Base-by-base conservation (phyloP, 495 filamentous ascomycete genomes). In the Parachaetomium inaequale region DNA sequence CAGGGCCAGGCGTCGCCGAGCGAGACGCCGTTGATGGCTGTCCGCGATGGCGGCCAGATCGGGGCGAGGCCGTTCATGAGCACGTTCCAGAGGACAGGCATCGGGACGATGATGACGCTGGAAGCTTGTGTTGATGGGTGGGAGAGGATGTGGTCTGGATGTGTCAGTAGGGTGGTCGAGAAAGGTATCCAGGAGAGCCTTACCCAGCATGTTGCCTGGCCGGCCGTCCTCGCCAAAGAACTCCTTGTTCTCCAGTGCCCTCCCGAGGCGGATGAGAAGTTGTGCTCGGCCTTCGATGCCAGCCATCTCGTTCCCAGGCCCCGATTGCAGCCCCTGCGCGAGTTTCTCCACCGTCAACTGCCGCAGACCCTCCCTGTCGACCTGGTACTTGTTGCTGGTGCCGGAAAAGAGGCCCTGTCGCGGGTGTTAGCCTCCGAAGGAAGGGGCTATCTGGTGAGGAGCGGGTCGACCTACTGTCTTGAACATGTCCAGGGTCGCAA, bases 401-500 rank as follows among this genome's bases (percentile, higher is more conserved):
- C 92, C 90, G 64, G 91, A 95, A 77, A 98, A 98, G 47, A 91
- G 68, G n/a, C 94, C 94, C 56, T 85, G 65, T 28, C n/a, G 4
- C 7, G 10, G 2, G 8, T 43, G 59, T 64, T 32, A 65, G 52
- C 28, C 49, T 26, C 1, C 11, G n/a, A 26, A 34, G 7, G 46
- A 34, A 3, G 14, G 4, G 25, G 2, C 5, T 4, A n/a, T n/a
- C n/a, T 21, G 15, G 17, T 17, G 15, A 3, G 7, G 31, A 25
- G 7, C 15, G 11, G 17, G n/a, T 29, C 25, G 21, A 68, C 75
- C 21, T 67, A 80, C 79, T 15, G 75, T 81, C 76, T 94, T 96
- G 78, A 98, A 98, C 94, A 98, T 98, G 68, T 98, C 94, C 70
- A 98, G 75, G 72, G 89, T 93, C 25, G 95, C 94, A 47, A 98